phyloP scores from a whole-genome alignment of 352 stramenopile species.

The Phytophthora pinifolia region DNA sequence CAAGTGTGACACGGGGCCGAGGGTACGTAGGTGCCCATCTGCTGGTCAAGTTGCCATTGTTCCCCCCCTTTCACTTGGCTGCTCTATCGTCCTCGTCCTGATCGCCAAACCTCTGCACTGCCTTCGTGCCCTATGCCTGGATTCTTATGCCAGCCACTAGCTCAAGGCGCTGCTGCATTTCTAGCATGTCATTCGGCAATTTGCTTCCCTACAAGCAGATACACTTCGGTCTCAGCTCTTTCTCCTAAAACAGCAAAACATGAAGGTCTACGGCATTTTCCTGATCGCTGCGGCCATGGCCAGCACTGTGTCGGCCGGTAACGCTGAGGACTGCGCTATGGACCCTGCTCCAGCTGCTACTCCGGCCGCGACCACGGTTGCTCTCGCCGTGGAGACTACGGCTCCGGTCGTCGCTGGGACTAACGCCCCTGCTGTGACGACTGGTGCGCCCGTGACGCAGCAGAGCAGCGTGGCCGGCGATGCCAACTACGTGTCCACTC shows the following conservation, averaged over 20 bases:
- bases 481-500: conserved; percentile 9
- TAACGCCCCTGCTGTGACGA: conserved; percentile 4
- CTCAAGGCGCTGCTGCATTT: background rate
- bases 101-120: conserved; percentile 4
- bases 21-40: conserved; percentile 7
- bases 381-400: background rate
- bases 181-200: conserved; percentile 25
- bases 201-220: conserved; percentile 27
- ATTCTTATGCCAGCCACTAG: conserved; percentile 19
- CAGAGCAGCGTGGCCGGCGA: conserved; percentile 15
- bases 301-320: conserved; percentile 20
- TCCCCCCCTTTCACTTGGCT: conserved; percentile 13
- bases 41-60: conserved; percentile 14
- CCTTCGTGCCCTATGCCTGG: conserved; percentile 4
- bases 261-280: conserved; percentile 39
- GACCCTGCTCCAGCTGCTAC: conserved; percentile 20
- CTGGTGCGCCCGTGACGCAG: conserved; percentile 11
- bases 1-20: background rate
- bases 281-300: conserved; percentile 31
- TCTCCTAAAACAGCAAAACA: conserved; percentile 13
- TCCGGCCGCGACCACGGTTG: conserved; percentile 5
- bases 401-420: conserved; percentile 2
- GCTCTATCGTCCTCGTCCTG: conserved; percentile 17
- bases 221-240: conserved; percentile 7
- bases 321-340: conserved; percentile 34